These are phyloP conservation scores for Xylaria sp. DNA, from an alignment of 2,329 filamentous ascomycete species.

Conservation along the genomic window DNA sequence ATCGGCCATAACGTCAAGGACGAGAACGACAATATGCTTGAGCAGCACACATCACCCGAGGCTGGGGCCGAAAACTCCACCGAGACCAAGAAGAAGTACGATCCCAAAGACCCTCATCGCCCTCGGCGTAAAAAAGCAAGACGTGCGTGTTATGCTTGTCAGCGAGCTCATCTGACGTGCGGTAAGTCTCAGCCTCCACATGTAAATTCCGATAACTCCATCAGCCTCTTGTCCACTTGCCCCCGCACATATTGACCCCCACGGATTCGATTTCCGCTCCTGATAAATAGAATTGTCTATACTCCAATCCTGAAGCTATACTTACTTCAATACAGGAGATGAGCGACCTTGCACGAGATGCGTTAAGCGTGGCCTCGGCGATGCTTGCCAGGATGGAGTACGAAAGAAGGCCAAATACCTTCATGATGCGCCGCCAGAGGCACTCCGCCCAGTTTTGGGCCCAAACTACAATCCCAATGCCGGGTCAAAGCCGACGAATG, in stretches of 20 bases:
- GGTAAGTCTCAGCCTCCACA: constrained; percentile 71
- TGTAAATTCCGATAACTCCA: constrained; percentile 41
- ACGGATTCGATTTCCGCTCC: constrained; percentile 30
- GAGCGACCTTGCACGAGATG: constrained; percentile 94
- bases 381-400: constrained; percentile 93
- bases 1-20: constrained; percentile 55
- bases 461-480: constrained; percentile 72
- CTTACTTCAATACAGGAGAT: constrained; percentile 71
- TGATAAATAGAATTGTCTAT: constrained; percentile 2
- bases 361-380: constrained; percentile 90
- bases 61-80: constrained; percentile 57
- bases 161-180: constrained; percentile 96
- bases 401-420: constrained; percentile 99
- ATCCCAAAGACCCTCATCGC: constrained; percentile 89
- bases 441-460: constrained; percentile 84
- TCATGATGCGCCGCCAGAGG: constrained; percentile 91
- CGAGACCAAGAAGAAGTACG: constrained; percentile 73
- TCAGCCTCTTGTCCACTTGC: constrained; percentile 35
- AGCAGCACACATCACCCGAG: constrained; percentile 56
- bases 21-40: constrained; percentile 64
- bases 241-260: constrained; percentile 37
- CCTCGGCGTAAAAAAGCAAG: constrained; percentile 95
- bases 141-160: constrained; percentile 94
- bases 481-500: constrained; percentile 58
- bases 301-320: constrained; percentile 34